Evolutionary conservation across 495 filamentous ascomycete species (phyloP).

Genomic region (Podospora tetraspora): DNA sequence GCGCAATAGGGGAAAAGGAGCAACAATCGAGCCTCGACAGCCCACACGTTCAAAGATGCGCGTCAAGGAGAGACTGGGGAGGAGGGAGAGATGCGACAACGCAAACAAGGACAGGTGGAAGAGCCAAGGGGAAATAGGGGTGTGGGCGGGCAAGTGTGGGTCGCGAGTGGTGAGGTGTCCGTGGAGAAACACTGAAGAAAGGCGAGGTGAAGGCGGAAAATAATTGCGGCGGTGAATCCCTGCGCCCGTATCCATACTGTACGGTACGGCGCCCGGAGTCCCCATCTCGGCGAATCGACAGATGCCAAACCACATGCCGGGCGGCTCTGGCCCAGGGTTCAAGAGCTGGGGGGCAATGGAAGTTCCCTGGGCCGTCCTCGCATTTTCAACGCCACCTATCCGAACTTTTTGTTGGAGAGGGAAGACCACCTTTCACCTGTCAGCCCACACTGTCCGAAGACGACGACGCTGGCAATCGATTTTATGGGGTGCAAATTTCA

Average conservation of each 20-base stretch:
- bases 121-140: not conserved
- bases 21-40: not conserved
- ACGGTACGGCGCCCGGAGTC: not conserved
- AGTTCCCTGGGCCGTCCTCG: not conserved
- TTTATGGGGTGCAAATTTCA: too few relatives aligned
- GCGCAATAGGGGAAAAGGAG: not conserved
- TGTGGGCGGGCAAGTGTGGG: slow-evolving; percentile 3
- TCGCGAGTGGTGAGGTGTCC: slow-evolving; percentile 1
- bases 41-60: not conserved
- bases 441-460: not conserved
- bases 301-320: slow-evolving; percentile 17
- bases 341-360: slow-evolving; percentile 7
- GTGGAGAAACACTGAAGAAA: slow-evolving; percentile 3
- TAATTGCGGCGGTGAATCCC: slow-evolving; percentile 13
- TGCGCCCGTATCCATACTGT: not conserved
- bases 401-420: not conserved
- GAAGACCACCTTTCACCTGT: not conserved
- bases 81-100: not conserved
- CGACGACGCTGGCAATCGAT: not conserved
- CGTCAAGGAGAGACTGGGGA: not conserved
- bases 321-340: slow-evolving; percentile 1
- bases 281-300: slow-evolving; percentile 10
- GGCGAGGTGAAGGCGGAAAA: slow-evolving; percentile 12
- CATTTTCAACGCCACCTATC: not conserved
- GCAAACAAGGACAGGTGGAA: not conserved